phyloP scores from a whole-genome alignment of 371 early-diverging fungal genomes.

The Mortierella sp. region DNA sequence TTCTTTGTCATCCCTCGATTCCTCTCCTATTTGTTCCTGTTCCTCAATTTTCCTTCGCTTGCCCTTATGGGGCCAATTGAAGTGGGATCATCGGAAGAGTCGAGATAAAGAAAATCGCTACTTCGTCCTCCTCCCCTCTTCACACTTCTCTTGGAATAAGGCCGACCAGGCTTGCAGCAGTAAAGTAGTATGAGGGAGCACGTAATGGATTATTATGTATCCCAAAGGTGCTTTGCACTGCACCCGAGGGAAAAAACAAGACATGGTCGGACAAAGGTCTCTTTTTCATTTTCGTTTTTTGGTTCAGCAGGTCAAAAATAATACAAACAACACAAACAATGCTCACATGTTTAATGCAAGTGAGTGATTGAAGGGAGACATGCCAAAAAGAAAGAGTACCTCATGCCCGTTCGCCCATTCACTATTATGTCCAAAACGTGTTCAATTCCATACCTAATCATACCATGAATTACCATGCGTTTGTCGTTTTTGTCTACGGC shows the following conservation, averaged over 20 bases:
- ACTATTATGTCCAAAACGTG: background rate
- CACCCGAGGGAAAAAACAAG: too few relatives aligned
- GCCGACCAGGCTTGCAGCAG: too few relatives aligned
- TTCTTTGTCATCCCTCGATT: background rate
- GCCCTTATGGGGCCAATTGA: background rate
- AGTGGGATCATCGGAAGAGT: background rate
- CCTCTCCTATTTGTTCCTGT: background rate
- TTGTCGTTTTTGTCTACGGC: too few relatives aligned
- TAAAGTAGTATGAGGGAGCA: too few relatives aligned
- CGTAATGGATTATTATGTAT: too few relatives aligned
- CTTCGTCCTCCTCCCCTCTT: background rate
- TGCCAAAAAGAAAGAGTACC: background rate
- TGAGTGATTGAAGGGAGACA: background rate
- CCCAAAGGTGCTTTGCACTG: too few relatives aligned
- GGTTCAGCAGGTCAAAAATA: too few relatives aligned
- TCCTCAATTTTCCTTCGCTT: background rate
- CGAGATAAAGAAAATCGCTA: background rate
- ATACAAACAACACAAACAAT: too few relatives aligned
- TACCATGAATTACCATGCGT: too few relatives aligned
- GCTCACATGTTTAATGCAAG: constrained; percentile 6
- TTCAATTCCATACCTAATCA: background rate
- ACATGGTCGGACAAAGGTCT: too few relatives aligned
- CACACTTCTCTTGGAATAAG: background rate
- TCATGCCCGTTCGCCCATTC: background rate
- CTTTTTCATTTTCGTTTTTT: too few relatives aligned